Evolutionary conservation across 768 basidiomycete species (phyloP), one percentile per base, ranked within the genome.

Genomic region (Amanita molliuscula): DNA sequence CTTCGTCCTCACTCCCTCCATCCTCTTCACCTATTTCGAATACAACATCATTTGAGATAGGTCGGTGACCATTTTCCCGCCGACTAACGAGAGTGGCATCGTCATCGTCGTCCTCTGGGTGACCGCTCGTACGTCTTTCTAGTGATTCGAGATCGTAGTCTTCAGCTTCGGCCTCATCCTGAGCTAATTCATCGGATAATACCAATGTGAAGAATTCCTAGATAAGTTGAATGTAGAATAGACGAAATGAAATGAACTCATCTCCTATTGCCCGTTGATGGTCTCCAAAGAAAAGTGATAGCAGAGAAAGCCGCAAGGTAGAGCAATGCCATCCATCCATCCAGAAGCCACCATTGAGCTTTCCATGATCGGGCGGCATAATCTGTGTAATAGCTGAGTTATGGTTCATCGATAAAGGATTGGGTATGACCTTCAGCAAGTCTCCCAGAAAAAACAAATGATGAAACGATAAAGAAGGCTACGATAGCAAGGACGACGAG

Each of bases 141-240:
- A 93, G 70, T 11, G 84, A 71, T 57, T 92, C 91, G 23, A 90
- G 71, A 59, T 93, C 91, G 58, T 91, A 94, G 61, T 93, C 86
- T 61, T 96, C 89, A 0, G 90, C 94, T 56, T 94, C 93, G 58
- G 86, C 84, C 60, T 94, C 91, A 59, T 93, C 86, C 67, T 94
- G 92, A 21, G 96, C 91, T 47, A 98, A 67, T 69, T 99, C 96
- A 55, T 97, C 94, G 21, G 90, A 94, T 86, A 97, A 93, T 31
- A 91, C 82, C 54, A 99, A 80, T 63, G 85, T 88, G 56, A 61
- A 74, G 57, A 74, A 23, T 20, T 15, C 67, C 26, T 44, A 44
- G 54, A 45, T 53, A 52, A 53, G 55, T 56, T 54, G 58, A 43
- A 65, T 53, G 37, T 51, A 44, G 50, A 48, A 50, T 38, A 59